Evolutionary conservation across 805 yeast species (phyloP).

Genomic region (Isabelozyma heimii): DNA sequence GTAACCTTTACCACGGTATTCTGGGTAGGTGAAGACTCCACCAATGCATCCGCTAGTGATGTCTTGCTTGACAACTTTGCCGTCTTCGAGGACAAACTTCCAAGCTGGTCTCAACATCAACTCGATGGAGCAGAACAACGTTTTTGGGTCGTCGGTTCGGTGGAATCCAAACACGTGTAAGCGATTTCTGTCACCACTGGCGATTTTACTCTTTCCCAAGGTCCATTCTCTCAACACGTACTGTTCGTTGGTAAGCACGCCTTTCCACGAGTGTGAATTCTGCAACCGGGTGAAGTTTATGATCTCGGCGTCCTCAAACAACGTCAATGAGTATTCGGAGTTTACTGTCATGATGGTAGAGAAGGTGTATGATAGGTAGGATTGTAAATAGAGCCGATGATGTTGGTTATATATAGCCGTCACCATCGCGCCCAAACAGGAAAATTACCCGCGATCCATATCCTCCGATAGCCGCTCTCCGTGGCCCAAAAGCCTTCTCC

Average conservation of each 20-base stretch:
- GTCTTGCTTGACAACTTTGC: slow-evolving; percentile 11
- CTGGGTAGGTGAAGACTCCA: slow-evolving; percentile 38
- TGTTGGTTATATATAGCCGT: not conserved
- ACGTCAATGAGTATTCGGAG: not conserved
- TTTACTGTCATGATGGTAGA: not conserved
- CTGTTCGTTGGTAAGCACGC: slow-evolving; percentile 27
- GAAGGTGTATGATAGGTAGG: no score
- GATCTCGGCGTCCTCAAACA: slow-evolving; percentile 14
- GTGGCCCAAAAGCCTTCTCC: not conserved
- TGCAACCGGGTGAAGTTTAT: slow-evolving; percentile 32
- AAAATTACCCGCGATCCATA: not conserved
- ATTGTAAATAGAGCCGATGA: no score
- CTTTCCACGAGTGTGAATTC: slow-evolving; percentile 36
- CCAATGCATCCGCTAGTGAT: slow-evolving; percentile 36
- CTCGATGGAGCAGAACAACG: slow-evolving; percentile 33
- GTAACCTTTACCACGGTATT: slow-evolving; percentile 34
- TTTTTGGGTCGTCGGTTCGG: slow-evolving; percentile 13
- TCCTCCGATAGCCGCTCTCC: not conserved
- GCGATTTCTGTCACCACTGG: slow-evolving; percentile 6
- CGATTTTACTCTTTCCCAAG: slow-evolving; percentile 21
- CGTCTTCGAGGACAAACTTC: slow-evolving; percentile 14
- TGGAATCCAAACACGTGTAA: slow-evolving; percentile 23
- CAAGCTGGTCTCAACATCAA: slow-evolving; percentile 28
- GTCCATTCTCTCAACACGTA: slow-evolving; percentile 33
- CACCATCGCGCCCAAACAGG: not conserved